Evolutionary conservation across 163 green algal species (phyloP), one percentile per base, ranked within the genome.

Genomic region (Scenedesmus sp.): DNA sequence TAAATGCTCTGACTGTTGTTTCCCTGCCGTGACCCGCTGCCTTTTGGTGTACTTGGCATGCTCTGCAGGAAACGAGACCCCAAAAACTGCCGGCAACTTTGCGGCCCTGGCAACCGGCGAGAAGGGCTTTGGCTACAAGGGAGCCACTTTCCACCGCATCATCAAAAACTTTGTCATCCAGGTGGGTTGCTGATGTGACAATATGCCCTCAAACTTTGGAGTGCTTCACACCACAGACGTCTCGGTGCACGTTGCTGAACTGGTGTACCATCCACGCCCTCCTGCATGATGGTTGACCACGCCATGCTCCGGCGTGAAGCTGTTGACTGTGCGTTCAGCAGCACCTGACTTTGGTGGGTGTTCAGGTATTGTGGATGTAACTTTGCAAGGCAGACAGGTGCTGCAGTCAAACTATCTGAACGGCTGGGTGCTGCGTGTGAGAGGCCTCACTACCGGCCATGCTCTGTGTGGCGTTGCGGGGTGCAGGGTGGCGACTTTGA

Each of bases 401-500:
- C n/a, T n/a, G n/a, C n/a, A n/a, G n/a, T n/a, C 73, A 44, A 1
- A 43, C 80, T 65, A 2, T 30, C n/a, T 9, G 9, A 70, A 3
- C 26, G 40, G 43, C 80, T 70, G 80, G 20, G 18, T 56, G 49
- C 0, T 56, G n/a, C n/a, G n/a, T n/a, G n/a, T 56, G 12, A 56
- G 49, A 12, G 12, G 49, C 15, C 49, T 73, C 0, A 73, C 61
- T 30, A 26, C 61, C 16, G 0, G 61, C 61, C 22, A 9, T 30
- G 22, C 2, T 10, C 6, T 22, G 9, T 73, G 13, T 73, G 72
- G 12, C n/a, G 76, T 49, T 51, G 40, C 16, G 1, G 30, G 3
- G 40, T 70, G n/a, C 92, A 95, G 85, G 92, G 95, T 40, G 97
- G 97, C 46, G 98, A 99, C 92, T 99, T 99, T 93, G 97, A 96